Percentiles rank a stretch among this genome's conserved stretches.
phyloP scores from a whole-genome alignment of 176 grass and related monocot species.

The Phyllostachys edulis region DNA sequence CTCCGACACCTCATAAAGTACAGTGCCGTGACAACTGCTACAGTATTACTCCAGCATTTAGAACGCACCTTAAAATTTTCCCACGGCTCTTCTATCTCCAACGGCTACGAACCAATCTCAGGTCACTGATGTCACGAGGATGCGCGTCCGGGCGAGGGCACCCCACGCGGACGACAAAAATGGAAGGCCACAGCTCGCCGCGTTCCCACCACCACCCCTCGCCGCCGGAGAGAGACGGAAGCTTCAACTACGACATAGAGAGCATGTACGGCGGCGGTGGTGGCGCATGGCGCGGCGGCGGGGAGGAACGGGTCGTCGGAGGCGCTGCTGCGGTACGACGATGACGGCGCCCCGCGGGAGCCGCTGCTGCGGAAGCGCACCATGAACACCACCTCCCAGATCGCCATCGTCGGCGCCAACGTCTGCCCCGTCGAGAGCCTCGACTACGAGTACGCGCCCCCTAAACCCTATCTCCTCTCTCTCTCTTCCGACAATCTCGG shows the following conservation, averaged over 20 bases:
- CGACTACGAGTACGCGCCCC: constrained; percentile 73
- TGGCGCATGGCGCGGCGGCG: constrained; percentile 14
- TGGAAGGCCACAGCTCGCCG: constrained; percentile 45
- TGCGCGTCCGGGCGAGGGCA: too few species aligned
- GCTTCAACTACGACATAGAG: constrained; percentile 74
- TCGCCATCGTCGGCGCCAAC: constrained; percentile 86
- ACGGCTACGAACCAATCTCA: too few species aligned
- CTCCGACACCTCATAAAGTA: background rate
- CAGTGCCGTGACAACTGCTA: too few species aligned
- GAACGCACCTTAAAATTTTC: too few species aligned
- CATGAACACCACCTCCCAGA: constrained; percentile 82
- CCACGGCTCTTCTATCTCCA: too few species aligned
- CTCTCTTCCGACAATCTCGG: background rate
- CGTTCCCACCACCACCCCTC: constrained; percentile 18
- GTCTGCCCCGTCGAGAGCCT: constrained; percentile 83
- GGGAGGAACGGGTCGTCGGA: constrained; percentile 45
- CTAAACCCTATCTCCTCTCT: background rate
- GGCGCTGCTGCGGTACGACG: constrained; percentile 37
- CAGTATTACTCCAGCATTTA: too few species aligned
- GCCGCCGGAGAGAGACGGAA: too few species aligned
- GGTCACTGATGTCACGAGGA: too few species aligned
- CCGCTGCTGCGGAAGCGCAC: constrained; percentile 75
- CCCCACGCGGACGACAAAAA: constrained; percentile 2
- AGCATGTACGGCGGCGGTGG: constrained; percentile 45
- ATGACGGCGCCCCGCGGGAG: constrained; percentile 34